Conservation (phyloP, 2,329 filamentous ascomycete species). For the Lasiodiplodia gonubiensis region DNA sequence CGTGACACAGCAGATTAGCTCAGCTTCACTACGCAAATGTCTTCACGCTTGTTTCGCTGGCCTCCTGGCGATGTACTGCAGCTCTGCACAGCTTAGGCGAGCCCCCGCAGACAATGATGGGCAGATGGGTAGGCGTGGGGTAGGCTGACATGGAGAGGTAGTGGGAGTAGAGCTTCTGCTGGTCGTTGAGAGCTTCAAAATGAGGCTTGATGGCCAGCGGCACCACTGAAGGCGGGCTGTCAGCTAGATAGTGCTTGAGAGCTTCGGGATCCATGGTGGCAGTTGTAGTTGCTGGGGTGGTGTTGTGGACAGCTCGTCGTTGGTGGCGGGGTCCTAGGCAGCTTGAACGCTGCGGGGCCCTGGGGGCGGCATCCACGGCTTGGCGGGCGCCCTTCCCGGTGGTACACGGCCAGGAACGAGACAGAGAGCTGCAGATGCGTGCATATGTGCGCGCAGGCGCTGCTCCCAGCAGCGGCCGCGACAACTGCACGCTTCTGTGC, state of each 20-base stretch:
- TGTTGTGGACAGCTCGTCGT: slow-evolving; percentile 20
- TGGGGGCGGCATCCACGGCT: slow-evolving; percentile 16
- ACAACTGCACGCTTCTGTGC: neutral
- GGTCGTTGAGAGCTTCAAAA: slow-evolving; percentile 76
- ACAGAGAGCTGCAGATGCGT: slow-evolving; percentile 17
- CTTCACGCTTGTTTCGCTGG: neutral
- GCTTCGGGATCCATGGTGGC: slow-evolving; percentile 51
- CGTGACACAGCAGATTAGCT: neutral
- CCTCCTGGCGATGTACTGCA: neutral
- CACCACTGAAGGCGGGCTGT: slow-evolving; percentile 87
- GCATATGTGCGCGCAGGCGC: slow-evolving; percentile 2
- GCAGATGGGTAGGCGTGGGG: slow-evolving; percentile 13
- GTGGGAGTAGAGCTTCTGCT: slow-evolving; percentile 90
- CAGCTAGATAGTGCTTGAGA: slow-evolving; percentile 79
- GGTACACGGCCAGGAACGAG: slow-evolving; percentile 1
- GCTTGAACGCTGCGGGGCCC: slow-evolving; percentile 14
- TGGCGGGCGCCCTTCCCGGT: neutral
- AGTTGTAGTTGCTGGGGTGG: slow-evolving; percentile 24
- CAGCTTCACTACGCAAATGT: neutral
- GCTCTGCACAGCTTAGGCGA: slow-evolving; percentile 13
- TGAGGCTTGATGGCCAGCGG: slow-evolving; percentile 89
- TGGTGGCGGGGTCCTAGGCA: slow-evolving; percentile 26
- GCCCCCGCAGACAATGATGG: neutral
- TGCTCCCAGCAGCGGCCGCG: neutral
- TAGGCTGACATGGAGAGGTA: slow-evolving; percentile 52